These are phyloP conservation scores for Mentha longifolia DNA, from an alignment of 257 asterid species.

Conservation along the genomic window DNA sequence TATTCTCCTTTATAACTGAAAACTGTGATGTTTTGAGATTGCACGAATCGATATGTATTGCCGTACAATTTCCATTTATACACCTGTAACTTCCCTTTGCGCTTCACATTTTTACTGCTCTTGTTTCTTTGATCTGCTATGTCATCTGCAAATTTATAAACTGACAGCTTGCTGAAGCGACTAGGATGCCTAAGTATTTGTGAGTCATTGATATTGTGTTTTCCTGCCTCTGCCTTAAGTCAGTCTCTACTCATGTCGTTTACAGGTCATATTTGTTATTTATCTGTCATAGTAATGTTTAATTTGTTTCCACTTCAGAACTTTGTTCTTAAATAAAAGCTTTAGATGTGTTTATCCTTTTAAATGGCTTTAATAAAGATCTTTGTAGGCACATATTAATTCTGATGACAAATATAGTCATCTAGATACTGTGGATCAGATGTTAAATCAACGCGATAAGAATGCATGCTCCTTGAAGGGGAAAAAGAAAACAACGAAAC, in stretches of 20 bases:
- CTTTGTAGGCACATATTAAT: conserved; percentile 48
- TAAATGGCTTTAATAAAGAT: conserved; percentile 36
- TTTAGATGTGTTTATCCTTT: conserved; percentile 12
- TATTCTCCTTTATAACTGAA: conserved; percentile 19
- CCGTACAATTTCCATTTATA: conserved; percentile 2
- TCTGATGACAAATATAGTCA: conserved; percentile 41
- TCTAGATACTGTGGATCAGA: conserved; percentile 37
- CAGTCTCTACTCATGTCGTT: conserved; percentile 22
- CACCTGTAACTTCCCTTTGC: conserved; percentile 27
- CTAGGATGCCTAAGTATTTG: conserved; percentile 10
- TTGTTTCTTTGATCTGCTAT: conserved; percentile 12
- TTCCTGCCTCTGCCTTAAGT: conserved; percentile 1
- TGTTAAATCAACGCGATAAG: conserved; percentile 41
- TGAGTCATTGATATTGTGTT: conserved; percentile 23
- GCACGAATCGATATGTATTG: neutral
- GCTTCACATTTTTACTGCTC: neutral
- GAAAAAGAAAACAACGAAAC: conserved; percentile 41
- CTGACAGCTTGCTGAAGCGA: conserved; percentile 21
- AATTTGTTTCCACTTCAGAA: neutral
- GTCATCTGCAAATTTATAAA: conserved; percentile 13
- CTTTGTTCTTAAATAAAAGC: neutral
- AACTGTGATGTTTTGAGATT: conserved; percentile 27
- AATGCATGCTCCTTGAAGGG: conserved; percentile 39
- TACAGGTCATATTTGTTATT: conserved; percentile 1
- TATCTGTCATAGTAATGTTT: conserved; percentile 14